Conservation (phyloP, 345 rosid species). For the Citrus medica region DNA sequence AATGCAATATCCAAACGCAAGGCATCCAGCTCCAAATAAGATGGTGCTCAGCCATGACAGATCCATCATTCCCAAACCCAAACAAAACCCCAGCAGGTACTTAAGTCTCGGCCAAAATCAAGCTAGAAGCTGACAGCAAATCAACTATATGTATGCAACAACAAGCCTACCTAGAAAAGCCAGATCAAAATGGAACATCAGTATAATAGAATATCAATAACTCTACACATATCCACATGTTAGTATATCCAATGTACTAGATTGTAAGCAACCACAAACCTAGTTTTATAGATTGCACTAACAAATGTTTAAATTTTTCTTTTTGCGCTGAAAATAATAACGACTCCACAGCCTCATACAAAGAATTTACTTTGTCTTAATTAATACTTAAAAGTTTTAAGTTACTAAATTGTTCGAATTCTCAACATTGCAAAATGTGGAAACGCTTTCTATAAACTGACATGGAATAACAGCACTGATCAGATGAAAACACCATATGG, state of each 20-base stretch:
- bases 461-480: no score
- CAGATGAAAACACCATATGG: no score
- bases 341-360: not conserved
- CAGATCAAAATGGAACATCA: not conserved
- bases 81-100: not conserved
- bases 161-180: not conserved
- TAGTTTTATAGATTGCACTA: not conserved
- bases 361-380: not conserved
- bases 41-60: constrained; percentile 77
- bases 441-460: not conserved
- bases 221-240: not conserved
- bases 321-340: not conserved
- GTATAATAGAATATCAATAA: not conserved
- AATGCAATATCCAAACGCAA: constrained; percentile 80
- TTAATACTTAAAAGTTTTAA: not conserved
- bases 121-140: constrained; percentile 3
- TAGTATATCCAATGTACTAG: no score
- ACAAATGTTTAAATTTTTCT: not conserved
- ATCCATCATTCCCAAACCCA: constrained; percentile 44
- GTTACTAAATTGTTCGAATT: not conserved
- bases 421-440: not conserved
- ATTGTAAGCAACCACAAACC: not conserved
- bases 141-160: not conserved
- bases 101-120: not conserved
- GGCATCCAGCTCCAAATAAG: constrained; percentile 75